A percentile compares a stretch with the other conserved stretches of the same genome.
These are phyloP conservation scores for Begonia peltatifolia DNA, from an alignment of 306 rosid genomes.

Conservation along the genomic window DNA sequence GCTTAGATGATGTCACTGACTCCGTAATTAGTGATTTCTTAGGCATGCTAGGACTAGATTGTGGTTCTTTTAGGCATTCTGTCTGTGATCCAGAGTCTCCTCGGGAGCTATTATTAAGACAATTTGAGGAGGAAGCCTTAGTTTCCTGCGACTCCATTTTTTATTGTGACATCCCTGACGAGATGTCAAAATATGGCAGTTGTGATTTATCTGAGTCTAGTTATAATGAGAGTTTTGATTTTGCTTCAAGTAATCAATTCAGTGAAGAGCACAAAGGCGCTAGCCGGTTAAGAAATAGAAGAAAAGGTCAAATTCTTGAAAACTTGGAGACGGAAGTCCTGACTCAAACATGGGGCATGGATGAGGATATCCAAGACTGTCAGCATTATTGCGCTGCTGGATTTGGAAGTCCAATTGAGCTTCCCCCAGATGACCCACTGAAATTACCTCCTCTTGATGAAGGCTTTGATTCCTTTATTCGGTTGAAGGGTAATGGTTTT, in stretches of 20 bases:
- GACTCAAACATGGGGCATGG: conserved; percentile 66
- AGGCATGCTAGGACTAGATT: conserved; percentile 31
- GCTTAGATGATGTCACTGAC: conserved; percentile 45
- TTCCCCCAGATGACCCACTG: conserved; percentile 30
- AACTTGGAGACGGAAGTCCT: conserved; percentile 59
- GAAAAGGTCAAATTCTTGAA: conserved; percentile 54
- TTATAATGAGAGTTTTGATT: conserved; percentile 27
- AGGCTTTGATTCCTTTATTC: conserved; percentile 52
- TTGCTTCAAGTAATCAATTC: conserved; percentile 33
- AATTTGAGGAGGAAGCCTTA: conserved; percentile 53
- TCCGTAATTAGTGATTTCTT: conserved; percentile 62
- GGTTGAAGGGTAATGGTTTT: conserved; percentile 41
- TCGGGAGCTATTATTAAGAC: conserved; percentile 53
- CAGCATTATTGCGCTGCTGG: conserved; percentile 40
- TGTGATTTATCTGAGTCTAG: conserved; percentile 11
- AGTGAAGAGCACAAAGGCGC: conserved; percentile 41
- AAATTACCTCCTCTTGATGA: conserved; percentile 45
- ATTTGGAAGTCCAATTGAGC: conserved; percentile 82
- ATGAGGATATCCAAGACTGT: conserved; percentile 55
- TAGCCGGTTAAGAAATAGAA: conserved; percentile 34
- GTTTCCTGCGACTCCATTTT: conserved; percentile 25
- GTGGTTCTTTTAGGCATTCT: conserved; percentile 26
- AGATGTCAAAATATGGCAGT: conserved; percentile 18
- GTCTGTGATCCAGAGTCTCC: conserved; percentile 51
- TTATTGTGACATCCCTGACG: conserved; percentile 24